These are phyloP conservation scores for Chrysoporthe austroafricana DNA, from an alignment of 2,329 filamentous ascomycete genomes.

Conservation along the genomic window DNA sequence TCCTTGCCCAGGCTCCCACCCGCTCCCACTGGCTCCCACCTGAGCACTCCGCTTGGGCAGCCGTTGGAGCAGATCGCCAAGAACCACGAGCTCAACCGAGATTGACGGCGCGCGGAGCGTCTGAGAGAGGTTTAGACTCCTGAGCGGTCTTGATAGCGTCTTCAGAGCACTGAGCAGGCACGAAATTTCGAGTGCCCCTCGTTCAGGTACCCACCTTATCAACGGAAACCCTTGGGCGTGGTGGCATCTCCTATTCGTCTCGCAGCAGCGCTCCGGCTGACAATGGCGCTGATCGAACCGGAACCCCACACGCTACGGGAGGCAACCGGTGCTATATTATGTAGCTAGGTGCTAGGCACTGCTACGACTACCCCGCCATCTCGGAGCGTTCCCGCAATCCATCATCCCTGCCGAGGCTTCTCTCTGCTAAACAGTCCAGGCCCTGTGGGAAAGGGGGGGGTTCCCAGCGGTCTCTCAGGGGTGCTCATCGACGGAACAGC, in stretches of 20 bases:
- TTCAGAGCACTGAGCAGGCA: neutral
- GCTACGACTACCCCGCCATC: constrained; percentile 8
- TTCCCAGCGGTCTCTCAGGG: neutral
- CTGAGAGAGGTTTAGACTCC: neutral
- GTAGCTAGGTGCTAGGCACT: neutral
- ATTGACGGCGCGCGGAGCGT: neutral
- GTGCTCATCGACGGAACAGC: neutral
- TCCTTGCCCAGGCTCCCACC: neutral
- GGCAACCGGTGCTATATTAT: neutral
- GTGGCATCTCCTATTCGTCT: neutral
- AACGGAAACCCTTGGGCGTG: neutral
- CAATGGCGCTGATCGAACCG: neutral
- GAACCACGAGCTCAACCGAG: neutral
- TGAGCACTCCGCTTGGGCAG: constrained; percentile 26
- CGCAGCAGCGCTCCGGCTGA: neutral
- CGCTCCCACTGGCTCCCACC: neutral
- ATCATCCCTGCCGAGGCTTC: neutral
- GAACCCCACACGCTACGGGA: neutral
- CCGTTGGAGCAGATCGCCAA: constrained; percentile 3
- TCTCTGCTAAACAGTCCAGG: neutral
- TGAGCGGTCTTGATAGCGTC: neutral
- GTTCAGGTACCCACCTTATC: neutral
- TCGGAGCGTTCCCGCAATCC: constrained; percentile 12
- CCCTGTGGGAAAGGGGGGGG: neutral
- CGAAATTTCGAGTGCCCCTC: neutral